Percentiles rank a stretch among this genome's conserved stretches.
These are phyloP conservation scores for Sclerotinia sclerotiorum DNA, from an alignment of 2,329 filamentous ascomycete genomes.

Conservation along the genomic window DNA sequence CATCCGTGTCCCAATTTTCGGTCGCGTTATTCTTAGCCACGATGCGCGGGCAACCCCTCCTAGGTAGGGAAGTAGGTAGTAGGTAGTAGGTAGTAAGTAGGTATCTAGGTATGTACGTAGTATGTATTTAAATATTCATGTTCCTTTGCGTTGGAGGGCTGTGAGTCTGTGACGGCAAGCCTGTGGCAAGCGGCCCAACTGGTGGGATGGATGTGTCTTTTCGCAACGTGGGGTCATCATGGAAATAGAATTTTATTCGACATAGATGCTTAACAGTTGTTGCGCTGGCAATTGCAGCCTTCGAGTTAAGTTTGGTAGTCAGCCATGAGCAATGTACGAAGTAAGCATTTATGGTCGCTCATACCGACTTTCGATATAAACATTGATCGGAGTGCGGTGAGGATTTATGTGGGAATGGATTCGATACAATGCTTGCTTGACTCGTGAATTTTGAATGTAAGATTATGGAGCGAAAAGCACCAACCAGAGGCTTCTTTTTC, in stretches of 20 bases:
- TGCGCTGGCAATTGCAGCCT: constrained; percentile 11
- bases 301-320: not conserved
- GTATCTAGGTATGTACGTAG: too few species aligned
- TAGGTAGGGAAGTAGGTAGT: not conserved
- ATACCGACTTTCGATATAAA: constrained; percentile 9
- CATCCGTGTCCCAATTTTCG: not conserved
- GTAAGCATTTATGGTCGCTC: not conserved
- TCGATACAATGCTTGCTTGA: constrained; percentile 3
- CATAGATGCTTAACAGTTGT: not conserved
- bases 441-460: not conserved
- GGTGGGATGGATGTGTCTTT: constrained; percentile 8
- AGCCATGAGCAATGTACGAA: not conserved
- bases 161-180: not conserved
- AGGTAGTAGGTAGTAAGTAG: too few species aligned
- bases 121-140: too few species aligned
- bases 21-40: constrained; percentile 1
- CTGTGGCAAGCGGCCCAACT: constrained; percentile 8
- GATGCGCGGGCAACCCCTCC: not conserved
- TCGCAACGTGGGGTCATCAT: not conserved
- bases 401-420: constrained; percentile 5
- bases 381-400: not conserved
- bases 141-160: not conserved
- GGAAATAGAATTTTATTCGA: constrained; percentile 2
- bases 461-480: too few species aligned
- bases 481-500: not conserved